A percentile compares a stretch with the other conserved stretches of the same genome.
phyloP scores from a whole-genome alignment of 129 eudicot genomes.

The Escallonia herrerae region DNA sequence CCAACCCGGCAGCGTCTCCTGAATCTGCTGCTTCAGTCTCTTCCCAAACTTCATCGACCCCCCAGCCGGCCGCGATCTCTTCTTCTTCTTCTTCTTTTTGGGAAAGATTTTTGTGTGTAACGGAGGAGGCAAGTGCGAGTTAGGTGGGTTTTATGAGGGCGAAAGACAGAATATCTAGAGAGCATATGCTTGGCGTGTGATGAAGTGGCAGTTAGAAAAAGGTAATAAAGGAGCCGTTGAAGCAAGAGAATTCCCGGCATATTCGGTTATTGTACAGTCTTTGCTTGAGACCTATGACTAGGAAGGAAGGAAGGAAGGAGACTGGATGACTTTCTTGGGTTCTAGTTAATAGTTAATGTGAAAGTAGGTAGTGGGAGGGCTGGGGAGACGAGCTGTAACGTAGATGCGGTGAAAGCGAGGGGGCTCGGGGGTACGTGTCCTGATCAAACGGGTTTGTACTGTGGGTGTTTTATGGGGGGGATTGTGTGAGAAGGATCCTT shows the following conservation, averaged over 20 bases:
- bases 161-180: conserved; percentile 54
- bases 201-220: conserved; percentile 57
- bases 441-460: no score
- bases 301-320: no score
- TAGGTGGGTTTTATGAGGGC: conserved; percentile 29
- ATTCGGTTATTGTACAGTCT: conserved; percentile 38
- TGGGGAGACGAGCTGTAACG: no score
- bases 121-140: conserved; percentile 1
- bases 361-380: no score
- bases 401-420: no score
- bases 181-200: conserved; percentile 96
- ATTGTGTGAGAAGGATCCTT: no score
- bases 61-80: no score
- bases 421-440: no score
- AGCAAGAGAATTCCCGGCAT: conserved; percentile 52
- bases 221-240: conserved; percentile 30
- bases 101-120: not conserved
- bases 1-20: conserved; percentile 82
- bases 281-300: conserved; percentile 20
- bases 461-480: no score
- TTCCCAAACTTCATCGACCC: conserved; percentile 73
- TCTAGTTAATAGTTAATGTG: no score
- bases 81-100: no score
- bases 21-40: conserved; percentile 70
- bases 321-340: not conserved